phyloP scores from a whole-genome alignment of 176 grass and related monocot species.

The Ensete ventricosum region DNA sequence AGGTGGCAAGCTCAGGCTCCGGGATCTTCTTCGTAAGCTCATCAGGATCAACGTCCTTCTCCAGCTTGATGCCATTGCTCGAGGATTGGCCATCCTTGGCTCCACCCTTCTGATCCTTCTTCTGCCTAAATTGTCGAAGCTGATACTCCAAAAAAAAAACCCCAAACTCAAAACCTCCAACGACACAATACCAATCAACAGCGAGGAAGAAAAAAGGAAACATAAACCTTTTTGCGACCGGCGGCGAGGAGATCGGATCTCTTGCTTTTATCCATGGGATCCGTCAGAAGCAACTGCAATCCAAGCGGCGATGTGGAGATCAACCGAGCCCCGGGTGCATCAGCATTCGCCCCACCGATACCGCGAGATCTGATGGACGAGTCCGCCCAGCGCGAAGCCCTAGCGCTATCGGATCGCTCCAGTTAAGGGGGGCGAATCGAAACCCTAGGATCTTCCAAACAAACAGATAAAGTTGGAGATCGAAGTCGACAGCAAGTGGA shows the following conservation, averaged over 20 bases:
- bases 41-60: slow-evolving; percentile 23
- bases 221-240: slow-evolving; percentile 67
- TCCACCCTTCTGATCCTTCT: slow-evolving; percentile 61
- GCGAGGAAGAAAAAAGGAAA: background rate
- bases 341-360: background rate
- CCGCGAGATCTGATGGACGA: background rate
- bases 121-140: slow-evolving; percentile 95
- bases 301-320: background rate
- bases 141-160: slow-evolving; percentile 28
- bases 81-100: slow-evolving; percentile 32
- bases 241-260: slow-evolving; percentile 81
- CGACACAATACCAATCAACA: background rate
- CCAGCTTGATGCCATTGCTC: slow-evolving; percentile 28
- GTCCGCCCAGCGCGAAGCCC: background rate
- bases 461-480: background rate
- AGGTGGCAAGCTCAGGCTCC: slow-evolving; percentile 9
- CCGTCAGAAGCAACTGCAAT: slow-evolving; percentile 4
- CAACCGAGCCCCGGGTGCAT: slow-evolving; percentile 3
- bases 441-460: slow-evolving; percentile 3
- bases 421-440: background rate
- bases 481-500: background rate
- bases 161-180: background rate
- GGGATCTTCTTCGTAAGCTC: slow-evolving; percentile 9
- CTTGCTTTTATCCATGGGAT: slow-evolving; percentile 38
- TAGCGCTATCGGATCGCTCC: slow-evolving; percentile 4